Base-by-base conservation (phyloP, 495 filamentous ascomycete species). In the Aeminium ludgeri region DNA sequence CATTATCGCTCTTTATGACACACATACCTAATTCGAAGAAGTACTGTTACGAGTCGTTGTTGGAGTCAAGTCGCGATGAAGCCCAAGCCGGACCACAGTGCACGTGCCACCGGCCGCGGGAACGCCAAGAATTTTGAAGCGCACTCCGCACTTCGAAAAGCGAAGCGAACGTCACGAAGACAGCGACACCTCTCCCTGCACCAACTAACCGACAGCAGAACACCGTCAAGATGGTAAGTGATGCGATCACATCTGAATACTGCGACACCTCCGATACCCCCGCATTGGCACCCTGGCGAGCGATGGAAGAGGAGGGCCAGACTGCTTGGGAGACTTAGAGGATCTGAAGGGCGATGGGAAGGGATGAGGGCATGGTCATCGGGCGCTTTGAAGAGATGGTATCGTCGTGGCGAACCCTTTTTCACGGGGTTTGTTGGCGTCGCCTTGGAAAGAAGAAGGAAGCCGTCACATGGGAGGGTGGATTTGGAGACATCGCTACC, bases 211-310 rank as follows among this genome's bases (percentile, higher is more conserved):
- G 20, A 15, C 34, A 36, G n/a, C 15, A 2, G 3, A 36, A 36
- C 34, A 36, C 34, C 34, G 34, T 18, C 34, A 36, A 36, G 34
- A 36, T 36, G 34, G 34, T 36, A 36, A 36, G 34, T 36, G 11
- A 36, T 11, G 20, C n/a, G 10, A 18, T 10, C 34, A 16, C n/a
- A 19, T 19, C 10, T 11, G 15, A 15, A 16, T 4, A 15, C 10
- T 11, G 17, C 34, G 20, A 5, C 10, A 19, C 16, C 4, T 4
- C 16, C 16, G 20, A 15, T 36, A 7, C 17, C 3, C 10, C 10
- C 16, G 34, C 4, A 25, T 25, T 25, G 23, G 23, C 23, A 25
- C 23, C 8, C 23, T 25, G 23, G 23, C 23, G 23, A 25, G 23
- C 23, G 23, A 25, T 25, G 23, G 23, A 25, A 25, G 23, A 25